Conservation (phyloP, 164 flowering plant species). For the Stephania cephalantha region DNA sequence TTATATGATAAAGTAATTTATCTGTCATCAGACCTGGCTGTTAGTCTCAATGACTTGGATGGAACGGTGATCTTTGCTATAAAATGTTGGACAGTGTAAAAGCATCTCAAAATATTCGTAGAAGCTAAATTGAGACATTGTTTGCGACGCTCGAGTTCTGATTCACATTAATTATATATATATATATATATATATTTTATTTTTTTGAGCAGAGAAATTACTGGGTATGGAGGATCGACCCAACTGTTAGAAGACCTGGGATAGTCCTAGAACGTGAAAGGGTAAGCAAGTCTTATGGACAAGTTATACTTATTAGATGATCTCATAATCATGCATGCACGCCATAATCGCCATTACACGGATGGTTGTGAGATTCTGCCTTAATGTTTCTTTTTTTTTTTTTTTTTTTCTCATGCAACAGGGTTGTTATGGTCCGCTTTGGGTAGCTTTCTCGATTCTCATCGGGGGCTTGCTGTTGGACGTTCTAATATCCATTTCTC, state of each 20-base stretch:
- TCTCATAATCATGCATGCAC: neutral
- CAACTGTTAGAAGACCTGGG: constrained; percentile 28
- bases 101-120: neutral
- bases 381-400: neutral
- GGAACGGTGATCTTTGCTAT: neutral
- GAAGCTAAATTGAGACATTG: neutral
- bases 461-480: constrained; percentile 71
- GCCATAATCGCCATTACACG: neutral
- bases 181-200: no score
- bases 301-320: neutral
- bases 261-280: constrained; percentile 38
- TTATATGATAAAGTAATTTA: no score
- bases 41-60: neutral
- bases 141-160: neutral
- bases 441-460: constrained; percentile 76
- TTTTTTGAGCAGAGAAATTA: constrained; percentile 44
- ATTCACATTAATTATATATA: neutral
- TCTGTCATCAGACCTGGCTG: no score
- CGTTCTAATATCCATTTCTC: constrained; percentile 67
- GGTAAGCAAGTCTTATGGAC: constrained; percentile 31
- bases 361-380: neutral
- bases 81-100: neutral
- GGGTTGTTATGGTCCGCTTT: constrained; percentile 68
- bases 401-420: constrained; percentile 15
- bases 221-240: constrained; percentile 75